Base-by-base conservation (phyloP, 345 rosid species). In the Pugionium cornutum region DNA sequence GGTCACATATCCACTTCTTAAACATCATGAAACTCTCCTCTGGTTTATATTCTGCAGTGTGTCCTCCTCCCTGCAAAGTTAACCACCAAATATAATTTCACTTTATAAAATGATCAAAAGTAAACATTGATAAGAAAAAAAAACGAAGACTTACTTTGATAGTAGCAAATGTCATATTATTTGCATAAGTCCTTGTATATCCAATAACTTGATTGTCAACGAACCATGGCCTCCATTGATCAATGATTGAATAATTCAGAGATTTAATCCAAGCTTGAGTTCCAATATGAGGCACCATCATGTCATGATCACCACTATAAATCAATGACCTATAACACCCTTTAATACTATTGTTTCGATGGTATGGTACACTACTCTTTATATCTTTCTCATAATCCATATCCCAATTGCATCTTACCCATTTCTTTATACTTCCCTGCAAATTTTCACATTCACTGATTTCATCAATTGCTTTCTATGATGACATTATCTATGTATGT, bases 231-330 rank as follows among this genome's bases (percentile, higher is more conserved):
- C 95, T 76, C 95, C 91, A 83, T 10, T 87, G 80, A n/a, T 85
- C 83, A 6, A 72, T 8, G 27, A 83, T 76, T 9, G 84, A 68
- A 72, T 83, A 82, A 69, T 80, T 83, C 2, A 85, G 76, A 4
- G 83, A 66, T 67, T 77, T 70, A 42, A 83, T 82, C 90, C 95
- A 87, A 5, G 75, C 87, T 77, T 76, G 76, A 26, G 95, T 85
- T 41, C 81, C 88, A 72, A 73, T 0, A 68, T 64, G 82, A 3
- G 94, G 83, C 27, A 87, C 66, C 0, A 45, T 0, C 75, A 83
- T 10, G 76, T 87, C 90, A 53, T 80, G 94, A 67, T 86, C 92
- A 1, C 92, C 88, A 28, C 89, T 86, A 75, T 75, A 68, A 9
- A 68, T 11, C 66, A 68, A 3, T 51, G 74, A 60, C n/a, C 62